phyloP scores from a whole-genome alignment of 352 stramenopile genomes.

The Phytopythium boreale region DNA sequence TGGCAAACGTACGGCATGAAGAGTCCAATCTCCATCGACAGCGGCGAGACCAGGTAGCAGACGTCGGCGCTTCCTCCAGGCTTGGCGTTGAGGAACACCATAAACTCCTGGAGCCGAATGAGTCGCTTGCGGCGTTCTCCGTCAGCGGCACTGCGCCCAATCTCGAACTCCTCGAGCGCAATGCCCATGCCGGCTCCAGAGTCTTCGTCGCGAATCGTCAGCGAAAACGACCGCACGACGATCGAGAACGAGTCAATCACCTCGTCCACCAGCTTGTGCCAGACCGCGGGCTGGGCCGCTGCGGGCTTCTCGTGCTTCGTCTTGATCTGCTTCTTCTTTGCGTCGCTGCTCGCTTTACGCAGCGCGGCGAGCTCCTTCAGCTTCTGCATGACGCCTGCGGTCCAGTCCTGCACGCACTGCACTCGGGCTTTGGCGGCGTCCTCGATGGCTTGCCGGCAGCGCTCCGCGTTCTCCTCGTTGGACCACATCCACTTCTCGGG shows the following conservation, averaged over 20 bases:
- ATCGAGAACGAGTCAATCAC: slow-evolving; percentile 74
- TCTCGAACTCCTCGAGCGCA: slow-evolving; percentile 55
- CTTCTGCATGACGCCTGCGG: slow-evolving; percentile 51
- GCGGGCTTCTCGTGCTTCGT: slow-evolving; percentile 2
- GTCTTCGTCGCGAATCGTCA: slow-evolving; percentile 65
- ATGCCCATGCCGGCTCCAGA: slow-evolving; percentile 50
- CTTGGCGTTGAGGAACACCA: slow-evolving; percentile 62
- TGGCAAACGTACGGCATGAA: slow-evolving; percentile 69
- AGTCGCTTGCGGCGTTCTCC: slow-evolving; percentile 39
- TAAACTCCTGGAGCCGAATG: slow-evolving; percentile 58
- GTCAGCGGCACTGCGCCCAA: slow-evolving; percentile 31
- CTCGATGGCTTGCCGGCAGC: slow-evolving; percentile 50
- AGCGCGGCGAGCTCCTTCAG: slow-evolving; percentile 47
- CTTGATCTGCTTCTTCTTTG: slow-evolving; percentile 10
- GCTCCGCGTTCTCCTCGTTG: slow-evolving; percentile 56
- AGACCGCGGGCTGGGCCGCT: slow-evolving; percentile 35
- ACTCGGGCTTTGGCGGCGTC: slow-evolving; percentile 50
- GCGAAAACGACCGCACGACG: slow-evolving; percentile 35
- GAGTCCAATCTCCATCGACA: slow-evolving; percentile 56
- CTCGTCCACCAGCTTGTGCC: slow-evolving; percentile 57
- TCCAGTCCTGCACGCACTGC: slow-evolving; percentile 56
- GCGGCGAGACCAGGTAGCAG: slow-evolving; percentile 46
- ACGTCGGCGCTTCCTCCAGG: slow-evolving; percentile 23
- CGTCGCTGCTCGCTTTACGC: slow-evolving; percentile 25
- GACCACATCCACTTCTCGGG: slow-evolving; percentile 80